Evolutionary conservation across 2,329 filamentous ascomycete species (phyloP).

Genomic region (Amauroascus niger): DNA sequence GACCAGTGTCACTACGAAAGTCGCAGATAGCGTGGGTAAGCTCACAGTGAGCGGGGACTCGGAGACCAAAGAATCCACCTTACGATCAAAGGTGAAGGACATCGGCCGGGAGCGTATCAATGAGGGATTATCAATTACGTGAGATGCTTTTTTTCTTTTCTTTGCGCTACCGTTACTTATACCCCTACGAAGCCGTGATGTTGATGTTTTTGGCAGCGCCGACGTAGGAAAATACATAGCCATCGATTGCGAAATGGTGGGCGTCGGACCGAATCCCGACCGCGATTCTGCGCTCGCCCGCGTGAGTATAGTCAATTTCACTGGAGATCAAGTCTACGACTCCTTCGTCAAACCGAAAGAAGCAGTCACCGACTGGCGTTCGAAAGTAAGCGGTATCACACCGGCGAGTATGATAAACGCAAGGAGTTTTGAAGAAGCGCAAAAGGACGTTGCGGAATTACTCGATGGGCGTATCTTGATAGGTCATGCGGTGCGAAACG

Average conservation of each 20-base stretch:
- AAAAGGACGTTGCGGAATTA: constrained; percentile 58
- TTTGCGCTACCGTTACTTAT: background rate
- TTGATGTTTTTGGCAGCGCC: constrained; percentile 37
- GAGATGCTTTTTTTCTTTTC: constrained; percentile 18
- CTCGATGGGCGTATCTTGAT: constrained; percentile 64
- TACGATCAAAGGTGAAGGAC: background rate
- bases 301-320: constrained; percentile 86
- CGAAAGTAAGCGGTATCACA: constrained; percentile 70
- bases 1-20: background rate
- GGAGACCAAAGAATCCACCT: background rate
- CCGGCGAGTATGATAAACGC: constrained; percentile 62
- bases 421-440: constrained; percentile 65
- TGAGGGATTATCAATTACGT: constrained; percentile 47
- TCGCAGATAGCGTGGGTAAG: constrained; percentile 5
- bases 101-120: constrained; percentile 45
- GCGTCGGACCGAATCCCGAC: constrained; percentile 54
- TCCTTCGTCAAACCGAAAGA: constrained; percentile 75
- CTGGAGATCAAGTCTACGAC: constrained; percentile 87
- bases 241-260: constrained; percentile 98
- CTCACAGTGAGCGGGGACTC: constrained; percentile 6
- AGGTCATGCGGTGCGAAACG: constrained; percentile 74
- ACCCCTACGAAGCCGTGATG: background rate
- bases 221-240: constrained; percentile 82
- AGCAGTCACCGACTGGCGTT: constrained; percentile 81
- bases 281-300: constrained; percentile 69